A percentile compares a stretch with the other conserved stretches of the same genome.
These are phyloP conservation scores for Hygrophorus pudorinus DNA, from an alignment of 768 basidiomycete species.

Conservation along the genomic window DNA sequence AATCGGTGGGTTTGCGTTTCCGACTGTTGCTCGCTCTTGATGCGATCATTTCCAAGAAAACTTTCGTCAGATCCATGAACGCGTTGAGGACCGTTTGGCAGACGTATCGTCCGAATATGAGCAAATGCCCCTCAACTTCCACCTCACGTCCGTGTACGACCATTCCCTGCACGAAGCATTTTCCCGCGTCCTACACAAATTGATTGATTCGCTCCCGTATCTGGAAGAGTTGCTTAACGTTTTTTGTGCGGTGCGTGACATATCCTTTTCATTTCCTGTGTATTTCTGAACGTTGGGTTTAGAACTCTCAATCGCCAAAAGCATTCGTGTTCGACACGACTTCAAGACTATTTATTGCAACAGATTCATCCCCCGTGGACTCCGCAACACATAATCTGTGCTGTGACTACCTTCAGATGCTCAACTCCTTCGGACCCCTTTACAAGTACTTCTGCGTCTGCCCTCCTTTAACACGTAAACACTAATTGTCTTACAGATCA, in stretches of 20 bases:
- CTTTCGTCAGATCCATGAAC: conserved; percentile 83
- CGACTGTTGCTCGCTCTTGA: conserved; percentile 1
- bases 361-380: conserved; percentile 88
- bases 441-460: conserved; percentile 51
- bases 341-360: conserved; percentile 85
- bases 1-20: conserved; percentile 43
- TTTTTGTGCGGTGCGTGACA: conserved; percentile 56
- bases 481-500: conserved; percentile 15
- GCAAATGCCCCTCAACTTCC: conserved; percentile 73
- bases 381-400: conserved; percentile 80
- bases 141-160: conserved; percentile 90
- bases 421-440: conserved; percentile 76
- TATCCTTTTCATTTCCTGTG: not conserved
- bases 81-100: conserved; percentile 71
- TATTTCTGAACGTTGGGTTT: not conserved
- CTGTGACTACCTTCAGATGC: conserved; percentile 83
- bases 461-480: not conserved
- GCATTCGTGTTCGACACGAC: conserved; percentile 86
- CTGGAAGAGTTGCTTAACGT: conserved; percentile 83
- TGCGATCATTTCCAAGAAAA: conserved; percentile 49
- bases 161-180: conserved; percentile 89
- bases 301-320: conserved; percentile 92
- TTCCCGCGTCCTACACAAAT: conserved; percentile 79
- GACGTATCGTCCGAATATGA: conserved; percentile 73
- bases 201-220: conserved; percentile 76